Percentiles rank a stretch among this genome's conserved stretches.
phyloP scores from a whole-genome alignment of 371 early-diverging fungal genomes.

The Parasitella parasitica region DNA sequence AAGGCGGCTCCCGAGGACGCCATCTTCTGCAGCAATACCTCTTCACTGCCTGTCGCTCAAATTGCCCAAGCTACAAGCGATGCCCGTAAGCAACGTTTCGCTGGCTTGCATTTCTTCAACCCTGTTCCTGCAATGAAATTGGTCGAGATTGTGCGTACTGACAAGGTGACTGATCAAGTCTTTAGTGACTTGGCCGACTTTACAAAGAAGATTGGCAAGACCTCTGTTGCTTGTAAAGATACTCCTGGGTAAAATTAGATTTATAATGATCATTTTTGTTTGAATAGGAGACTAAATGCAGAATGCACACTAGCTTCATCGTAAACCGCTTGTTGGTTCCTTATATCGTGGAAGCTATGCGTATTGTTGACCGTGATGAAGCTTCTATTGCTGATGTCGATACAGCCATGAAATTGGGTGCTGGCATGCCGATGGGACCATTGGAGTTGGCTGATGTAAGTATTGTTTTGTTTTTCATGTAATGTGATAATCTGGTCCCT shows the following conservation, averaged over 20 bases:
- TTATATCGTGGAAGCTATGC: slow-evolving; percentile 93
- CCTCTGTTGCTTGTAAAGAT: slow-evolving; percentile 93
- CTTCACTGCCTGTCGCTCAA: slow-evolving; percentile 79
- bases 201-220: slow-evolving; percentile 76
- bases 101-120: slow-evolving; percentile 96
- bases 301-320: slow-evolving; percentile 66
- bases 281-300: neutral
- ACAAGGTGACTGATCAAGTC: slow-evolving; percentile 58
- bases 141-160: slow-evolving; percentile 88
- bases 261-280: neutral
- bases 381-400: slow-evolving; percentile 90
- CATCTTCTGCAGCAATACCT: slow-evolving; percentile 92
- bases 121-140: slow-evolving; percentile 98
- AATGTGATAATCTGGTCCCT: neutral
- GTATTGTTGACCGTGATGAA: slow-evolving; percentile 89
- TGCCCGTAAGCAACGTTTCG: slow-evolving; percentile 62
- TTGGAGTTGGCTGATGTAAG: slow-evolving; percentile 89
- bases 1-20: slow-evolving; percentile 68
- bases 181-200: slow-evolving; percentile 66
- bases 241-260: slow-evolving; percentile 84
- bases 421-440: slow-evolving; percentile 98
- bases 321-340: slow-evolving; percentile 96
- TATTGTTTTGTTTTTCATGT: slow-evolving; percentile 6
- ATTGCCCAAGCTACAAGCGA: slow-evolving; percentile 73
- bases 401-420: slow-evolving; percentile 96